Conservation (phyloP, 805 yeast genomes). For the Ogataea paradorogensis region DNA sequence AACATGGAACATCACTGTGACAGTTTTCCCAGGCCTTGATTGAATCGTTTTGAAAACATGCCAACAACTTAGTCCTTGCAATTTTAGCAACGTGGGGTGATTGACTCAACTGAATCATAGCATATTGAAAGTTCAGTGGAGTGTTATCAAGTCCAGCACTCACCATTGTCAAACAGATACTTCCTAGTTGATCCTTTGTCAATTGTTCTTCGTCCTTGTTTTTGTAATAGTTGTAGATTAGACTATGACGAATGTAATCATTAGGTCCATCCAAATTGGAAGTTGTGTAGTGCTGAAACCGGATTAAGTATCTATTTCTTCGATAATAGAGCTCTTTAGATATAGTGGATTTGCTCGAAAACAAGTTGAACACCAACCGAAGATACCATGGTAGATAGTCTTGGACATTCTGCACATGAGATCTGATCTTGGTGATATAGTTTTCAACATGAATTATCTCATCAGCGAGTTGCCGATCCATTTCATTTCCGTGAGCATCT, state of each 20-base stretch:
- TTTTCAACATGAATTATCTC: slow-evolving; percentile 56
- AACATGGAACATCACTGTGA: slow-evolving; percentile 35
- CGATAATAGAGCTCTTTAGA: slow-evolving; percentile 35
- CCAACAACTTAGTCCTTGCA: slow-evolving; percentile 42
- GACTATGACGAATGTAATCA: slow-evolving; percentile 15
- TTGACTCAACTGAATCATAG: slow-evolving; percentile 57
- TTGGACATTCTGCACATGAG: slow-evolving; percentile 52
- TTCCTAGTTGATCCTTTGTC: slow-evolving; percentile 43
- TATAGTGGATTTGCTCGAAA: slow-evolving; percentile 14
- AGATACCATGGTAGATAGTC: slow-evolving; percentile 50
- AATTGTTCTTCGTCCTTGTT: slow-evolving; percentile 21
- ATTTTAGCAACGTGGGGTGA: slow-evolving; percentile 38
- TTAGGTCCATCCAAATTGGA: slow-evolving; percentile 14
- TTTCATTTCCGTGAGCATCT: slow-evolving; percentile 39
- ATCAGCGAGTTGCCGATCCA: slow-evolving; percentile 41
- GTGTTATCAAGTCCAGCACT: slow-evolving; percentile 79
- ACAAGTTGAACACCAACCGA: slow-evolving; percentile 26
- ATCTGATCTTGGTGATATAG: slow-evolving; percentile 52
- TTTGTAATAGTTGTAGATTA: slow-evolving; percentile 28
- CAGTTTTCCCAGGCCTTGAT: slow-evolving; percentile 26
- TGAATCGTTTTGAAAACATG: slow-evolving; percentile 27
- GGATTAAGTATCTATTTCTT: slow-evolving; percentile 49
- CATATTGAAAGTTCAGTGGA: slow-evolving; percentile 58
- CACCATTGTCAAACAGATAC: slow-evolving; percentile 70
- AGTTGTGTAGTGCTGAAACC: slow-evolving; percentile 33